Percentiles rank a stretch among this genome's conserved stretches.
Conservation (phyloP, 805 yeast species). For the Saturnispora sanitii region DNA sequence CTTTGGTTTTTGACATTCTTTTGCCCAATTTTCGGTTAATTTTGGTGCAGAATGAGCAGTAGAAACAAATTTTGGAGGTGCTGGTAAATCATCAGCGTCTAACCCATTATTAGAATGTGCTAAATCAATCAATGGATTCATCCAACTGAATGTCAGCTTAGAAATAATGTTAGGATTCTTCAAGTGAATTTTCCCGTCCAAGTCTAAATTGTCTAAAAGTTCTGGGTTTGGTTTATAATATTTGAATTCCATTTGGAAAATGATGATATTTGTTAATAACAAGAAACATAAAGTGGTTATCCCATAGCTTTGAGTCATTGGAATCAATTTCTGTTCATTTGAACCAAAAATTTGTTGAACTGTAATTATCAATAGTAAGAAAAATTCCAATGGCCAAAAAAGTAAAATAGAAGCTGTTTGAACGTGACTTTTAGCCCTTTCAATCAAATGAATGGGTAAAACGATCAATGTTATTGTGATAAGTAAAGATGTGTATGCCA, state of each 20-base stretch:
- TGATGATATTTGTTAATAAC: conserved; percentile 23
- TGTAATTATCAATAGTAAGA: conserved; percentile 10
- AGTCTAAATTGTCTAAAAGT: conserved; percentile 16
- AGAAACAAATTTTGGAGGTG: conserved; percentile 31
- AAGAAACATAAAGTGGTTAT: conserved; percentile 22
- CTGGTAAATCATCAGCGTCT: conserved; percentile 32
- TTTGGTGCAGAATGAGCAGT: conserved; percentile 26
- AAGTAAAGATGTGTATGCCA: conserved; percentile 12
- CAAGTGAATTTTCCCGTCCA: conserved; percentile 21
- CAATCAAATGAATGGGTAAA: conserved; percentile 36
- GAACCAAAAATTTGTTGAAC: conserved; percentile 27
- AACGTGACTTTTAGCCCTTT: conserved; percentile 30
- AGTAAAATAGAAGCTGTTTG: conserved; percentile 31
- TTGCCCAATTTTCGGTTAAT: conserved; percentile 27
- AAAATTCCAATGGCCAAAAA: conserved; percentile 30
- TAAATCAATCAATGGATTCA: conserved; percentile 70
- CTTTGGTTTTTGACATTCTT: conserved; percentile 11
- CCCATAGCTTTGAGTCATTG: conserved; percentile 1
- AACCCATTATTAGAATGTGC: conserved; percentile 39
- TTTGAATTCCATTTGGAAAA: conserved; percentile 33
- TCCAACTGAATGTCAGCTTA: conserved; percentile 78
- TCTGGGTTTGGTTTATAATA: conserved; percentile 31
- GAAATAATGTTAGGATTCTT: conserved; percentile 54
- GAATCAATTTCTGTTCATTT: conserved; percentile 10
- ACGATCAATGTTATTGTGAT: conserved; percentile 20